Base-by-base conservation (phyloP, 2,329 filamentous ascomycete species). In the Stemphylium vesicarium region DNA sequence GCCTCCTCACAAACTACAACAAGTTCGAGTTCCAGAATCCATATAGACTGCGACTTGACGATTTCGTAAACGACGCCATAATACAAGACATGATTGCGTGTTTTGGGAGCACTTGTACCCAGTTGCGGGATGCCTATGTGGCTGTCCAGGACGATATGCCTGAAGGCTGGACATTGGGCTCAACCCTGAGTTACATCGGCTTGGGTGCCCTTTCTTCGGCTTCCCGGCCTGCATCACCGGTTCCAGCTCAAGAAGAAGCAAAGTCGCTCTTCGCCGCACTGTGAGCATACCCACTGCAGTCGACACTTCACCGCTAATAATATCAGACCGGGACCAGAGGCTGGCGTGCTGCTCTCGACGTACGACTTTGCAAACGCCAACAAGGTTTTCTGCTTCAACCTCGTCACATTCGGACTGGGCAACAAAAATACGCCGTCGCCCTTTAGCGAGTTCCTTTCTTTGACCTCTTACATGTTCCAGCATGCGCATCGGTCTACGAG, bases 1-100 rank as follows among this genome's bases (percentile, higher is more conserved):
- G 94, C 11, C 82, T 98, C 4, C 81, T 99, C 48, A 90, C 91
- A 62, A 99, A 98, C 78, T 98, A 98, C 83, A 98, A 99, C 83
- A 99, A 98, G 75, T 99, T 99, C 70, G 95, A 99, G 76, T 94
- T 96, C 53, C 93, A 96, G 73, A 99, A 99, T 66, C 94, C 94
- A 0, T 99, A 99, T 68, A 89, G 95, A 67, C 80, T 96, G 59
- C 90, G 94, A 24, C 83, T 99, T 13, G 92, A 94, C 66, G 93
- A 98, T 74, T 98, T 98, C 75, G 92, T 97, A 68, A 96, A 99
- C 71, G 93, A 98, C 70, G 80, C 83, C 0, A 89, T 90, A 2
- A 97, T 98, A 66, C 85, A 88, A 56, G 91, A 91, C 69, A 90
- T 96, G 60, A 86, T 96, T 39, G 81, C 81, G 44, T 89, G 89